Base-by-base conservation (phyloP, 2,329 filamentous ascomycete species). In the Sarocladium oryzae region DNA sequence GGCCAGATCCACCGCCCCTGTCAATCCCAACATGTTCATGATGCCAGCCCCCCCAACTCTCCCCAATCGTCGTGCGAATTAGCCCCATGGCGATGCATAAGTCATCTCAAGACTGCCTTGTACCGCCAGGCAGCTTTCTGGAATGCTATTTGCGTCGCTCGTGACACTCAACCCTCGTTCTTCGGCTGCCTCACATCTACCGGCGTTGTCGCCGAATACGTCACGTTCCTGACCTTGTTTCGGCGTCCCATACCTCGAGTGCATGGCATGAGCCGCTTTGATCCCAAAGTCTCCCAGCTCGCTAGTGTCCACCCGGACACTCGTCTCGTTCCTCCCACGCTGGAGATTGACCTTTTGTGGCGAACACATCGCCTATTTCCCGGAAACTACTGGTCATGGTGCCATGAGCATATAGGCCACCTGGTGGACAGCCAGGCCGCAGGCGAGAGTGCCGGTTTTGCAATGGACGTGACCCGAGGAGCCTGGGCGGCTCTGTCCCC, bases 51-150 rank as follows among this genome's bases (percentile, higher is more conserved):
- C n/a, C 26, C 15, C 10, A 48, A 48, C 26, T 32, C 26, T 9
- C 43, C 28, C 15, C 3, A 28, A 13, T 21, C 13, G 23, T 3
- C 56, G 2, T 57, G 56, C 10, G 53, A 57, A 18, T 18, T 57
- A 16, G 28, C 45, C 10, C 51, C 54, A 1, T 57, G 55, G 55
- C 51, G 43, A 9, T 10, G 16, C 8, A 32, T 55, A 1, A 30
- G 49, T 4, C 50, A 55, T 5, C 55, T 57, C 10, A 48, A 50
- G 3, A 36, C 41, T 1, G 46, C 49, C 0, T 28, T 56, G 15
- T 20, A 52, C 18, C 51, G 52, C 2, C 54, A 55, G 33, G 28
- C 54, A 3, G 24, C 33, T 1, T 56, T 56, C 26, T 56, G 56
- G 56, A 54, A 48, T n/a, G 40, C 55, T 1, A 6, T 45, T 1